Evolutionary conservation across 441 rosid species (phyloP).

Genomic region (Gossypium davidsonii): DNA sequence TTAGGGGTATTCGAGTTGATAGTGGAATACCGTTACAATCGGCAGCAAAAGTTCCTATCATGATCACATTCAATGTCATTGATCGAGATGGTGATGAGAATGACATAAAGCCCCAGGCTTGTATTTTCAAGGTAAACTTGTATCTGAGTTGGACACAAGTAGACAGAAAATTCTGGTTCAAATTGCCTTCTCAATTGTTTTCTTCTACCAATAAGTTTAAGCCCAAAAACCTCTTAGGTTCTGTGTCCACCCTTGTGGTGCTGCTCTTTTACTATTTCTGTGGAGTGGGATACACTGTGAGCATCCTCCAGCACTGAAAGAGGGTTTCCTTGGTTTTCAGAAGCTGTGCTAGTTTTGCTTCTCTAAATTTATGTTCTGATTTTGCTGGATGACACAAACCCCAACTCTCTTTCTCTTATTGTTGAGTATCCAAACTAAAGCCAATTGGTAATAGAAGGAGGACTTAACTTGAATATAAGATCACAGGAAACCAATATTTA

Average conservation of each 20-base stretch:
- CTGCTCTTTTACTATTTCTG: neutral
- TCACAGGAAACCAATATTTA: neutral
- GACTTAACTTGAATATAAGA: neutral
- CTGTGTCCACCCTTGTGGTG: neutral
- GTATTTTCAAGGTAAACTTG: constrained; percentile 84
- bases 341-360: neutral
- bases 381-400: neutral
- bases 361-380: neutral
- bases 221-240: neutral
- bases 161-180: constrained; percentile 1
- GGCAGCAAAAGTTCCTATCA: constrained; percentile 97
- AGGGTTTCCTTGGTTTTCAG: neutral
- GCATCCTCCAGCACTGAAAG: neutral
- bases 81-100: constrained; percentile 68
- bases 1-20: constrained; percentile 77
- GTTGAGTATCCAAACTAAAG: no score
- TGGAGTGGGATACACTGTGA: neutral
- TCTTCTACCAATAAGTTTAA: neutral
- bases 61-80: constrained; percentile 85
- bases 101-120: constrained; percentile 79
- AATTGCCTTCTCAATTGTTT: neutral
- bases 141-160: constrained; percentile 7
- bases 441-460: neutral
- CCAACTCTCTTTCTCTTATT: neutral
- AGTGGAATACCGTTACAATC: constrained; percentile 99